Evolutionary conservation across 768 basidiomycete species (phyloP), one percentile per base, ranked within the genome.

Genomic region (Mycena epipterygia): DNA sequence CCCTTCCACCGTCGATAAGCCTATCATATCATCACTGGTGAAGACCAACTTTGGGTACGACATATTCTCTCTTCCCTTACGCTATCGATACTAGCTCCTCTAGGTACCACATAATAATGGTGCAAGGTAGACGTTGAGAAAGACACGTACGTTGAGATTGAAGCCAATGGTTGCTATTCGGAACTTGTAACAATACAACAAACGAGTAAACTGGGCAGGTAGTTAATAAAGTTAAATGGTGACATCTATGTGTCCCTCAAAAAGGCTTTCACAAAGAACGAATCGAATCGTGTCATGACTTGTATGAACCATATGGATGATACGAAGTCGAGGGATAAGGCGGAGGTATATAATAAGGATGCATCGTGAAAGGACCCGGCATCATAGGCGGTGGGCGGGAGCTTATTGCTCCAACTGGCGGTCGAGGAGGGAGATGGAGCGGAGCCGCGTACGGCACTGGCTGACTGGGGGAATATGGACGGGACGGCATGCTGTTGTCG

Each of bases 91-190:
- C 37, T 39, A 16, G 16, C 37, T 39, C 37, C 37, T 39, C 9
- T 39, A 39, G 37, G 17, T 96, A 95, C 80, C 95, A 96, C 78
- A 91, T 96, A 75, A 95, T 96, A 79, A 94, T 96, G 93, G 94
- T 95, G 9, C 94, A 96, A 82, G 94, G 93, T 21, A 88, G 94
- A 41, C 89, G 93, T 39, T 90, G 35, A 51, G 29, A n/a, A n/a
- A n/a, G n/a, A n/a, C n/a, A n/a, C n/a, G n/a, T n/a, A n/a, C n/a
- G n/a, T n/a, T n/a, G n/a, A n/a, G n/a, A n/a, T n/a, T n/a, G n/a
- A n/a, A n/a, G n/a, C n/a, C n/a, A 17, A 7, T 16, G 48, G 25
- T 32, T 19, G 51, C 32, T 19, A 33, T 19, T 5, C 17, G 52
- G 52, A 16, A 21, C 32, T 52, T 21, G 29, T 16, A 30, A 7